Evolutionary conservation across 495 filamentous ascomycete species (phyloP), one percentile per base, ranked within the genome.

Genomic region (Lasiosphaeriaceae sp.): DNA sequence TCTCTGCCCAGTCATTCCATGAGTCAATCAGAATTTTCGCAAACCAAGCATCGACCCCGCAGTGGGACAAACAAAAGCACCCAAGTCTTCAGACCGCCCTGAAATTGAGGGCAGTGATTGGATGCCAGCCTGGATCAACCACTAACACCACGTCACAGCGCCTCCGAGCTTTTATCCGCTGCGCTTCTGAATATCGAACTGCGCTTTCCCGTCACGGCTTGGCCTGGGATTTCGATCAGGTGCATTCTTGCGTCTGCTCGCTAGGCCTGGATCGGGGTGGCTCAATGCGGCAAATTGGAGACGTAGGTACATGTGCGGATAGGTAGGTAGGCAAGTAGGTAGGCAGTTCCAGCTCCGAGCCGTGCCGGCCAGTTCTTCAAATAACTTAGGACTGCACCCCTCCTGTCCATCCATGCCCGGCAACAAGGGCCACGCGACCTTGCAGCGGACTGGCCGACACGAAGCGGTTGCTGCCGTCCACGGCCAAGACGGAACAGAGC

Each of bases 11-110:
- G 44, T 47, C 49, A 53, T 39, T 51, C 54, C 45, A 63, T 70
- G 67, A 70, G 62, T 70, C 67, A 70, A 68, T 61, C 66, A 68
- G 63, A 70, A 61, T 68, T 70, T 68, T 70, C 59, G 52, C 46
- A 39, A 50, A 57, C 53, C 59, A 59, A 31, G 47, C 35, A 62
- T 23, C 45, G 49, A 60, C 67, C 67, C 67, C 67, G 67, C 67
- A 70, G 67, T 66, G 65, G 47, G 65, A 70, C 67, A 57, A 62
- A 58, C 52, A 26, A 21, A 49, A 46, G 47, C 43, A 31, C 52
- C 23, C 45, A 23, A 45, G 37, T 11, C 22, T 54, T 35, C 39
- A 55, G 54, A 62, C 56, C 50, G 60, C 56, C 50, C 53, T 31
- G 43, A 22, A 50, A 37, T 59, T 35, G 24, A 6, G 14, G 22